These are phyloP conservation scores for Pichia nanzhaoensis DNA, from an alignment of 805 yeast species.

Conservation along the genomic window DNA sequence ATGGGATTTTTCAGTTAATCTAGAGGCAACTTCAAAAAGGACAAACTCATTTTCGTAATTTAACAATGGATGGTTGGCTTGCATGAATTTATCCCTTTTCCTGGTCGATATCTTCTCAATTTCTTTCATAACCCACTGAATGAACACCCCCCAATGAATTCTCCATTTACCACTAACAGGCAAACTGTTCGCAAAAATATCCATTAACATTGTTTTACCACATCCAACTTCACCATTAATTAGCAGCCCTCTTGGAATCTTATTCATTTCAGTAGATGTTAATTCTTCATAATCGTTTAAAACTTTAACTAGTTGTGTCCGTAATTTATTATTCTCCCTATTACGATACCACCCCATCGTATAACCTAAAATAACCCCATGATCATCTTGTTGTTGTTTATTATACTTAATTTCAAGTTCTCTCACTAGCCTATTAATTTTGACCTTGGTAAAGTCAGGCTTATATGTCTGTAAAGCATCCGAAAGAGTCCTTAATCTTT, in stretches of 20 bases:
- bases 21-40: slow-evolving; percentile 59
- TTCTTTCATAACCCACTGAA: slow-evolving; percentile 59
- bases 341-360: slow-evolving; percentile 27
- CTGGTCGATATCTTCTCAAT: slow-evolving; percentile 50
- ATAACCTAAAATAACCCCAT: slow-evolving; percentile 21
- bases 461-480: slow-evolving; percentile 52
- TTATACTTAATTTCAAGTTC: slow-evolving; percentile 27
- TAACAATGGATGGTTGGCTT: slow-evolving; percentile 28
- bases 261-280: slow-evolving; percentile 39
- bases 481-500: slow-evolving; percentile 59
- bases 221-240: slow-evolving; percentile 66
- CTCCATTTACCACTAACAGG: slow-evolving; percentile 60
- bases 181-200: slow-evolving; percentile 57
- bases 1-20: slow-evolving; percentile 51
- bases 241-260: slow-evolving; percentile 59
- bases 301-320: slow-evolving; percentile 39
- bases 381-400: slow-evolving; percentile 12
- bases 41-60: slow-evolving; percentile 56
- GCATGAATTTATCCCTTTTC: slow-evolving; percentile 27
- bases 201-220: slow-evolving; percentile 71
- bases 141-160: slow-evolving; percentile 67
- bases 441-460: slow-evolving; percentile 45
- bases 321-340: slow-evolving; percentile 11
- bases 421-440: slow-evolving; percentile 34
- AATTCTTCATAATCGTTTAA: slow-evolving; percentile 43